Percentiles rank a stretch among this genome's conserved stretches.
Conservation (phyloP, 2,329 filamentous ascomycete species). For the Diaporthe vaccinii region DNA sequence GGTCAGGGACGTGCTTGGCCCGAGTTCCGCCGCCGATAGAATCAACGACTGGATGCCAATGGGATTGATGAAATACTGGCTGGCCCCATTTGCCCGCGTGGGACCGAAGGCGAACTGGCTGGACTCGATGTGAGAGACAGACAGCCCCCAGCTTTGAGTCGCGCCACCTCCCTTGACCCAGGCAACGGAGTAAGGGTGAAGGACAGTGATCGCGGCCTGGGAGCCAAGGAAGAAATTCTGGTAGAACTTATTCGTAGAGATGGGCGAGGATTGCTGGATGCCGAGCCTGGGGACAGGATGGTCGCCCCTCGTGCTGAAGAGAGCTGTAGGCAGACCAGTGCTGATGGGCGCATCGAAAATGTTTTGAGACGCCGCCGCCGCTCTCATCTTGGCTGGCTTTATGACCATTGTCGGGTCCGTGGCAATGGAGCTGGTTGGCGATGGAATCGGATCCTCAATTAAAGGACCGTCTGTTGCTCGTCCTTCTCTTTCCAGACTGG, state of each 20-base stretch:
- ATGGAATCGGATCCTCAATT: conserved; percentile 42
- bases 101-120: conserved; percentile 77
- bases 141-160: conserved; percentile 80
- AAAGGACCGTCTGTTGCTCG: conserved; percentile 45
- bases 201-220: conserved; percentile 78
- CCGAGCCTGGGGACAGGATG: conserved; percentile 71
- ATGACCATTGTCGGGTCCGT: conserved; percentile 42
- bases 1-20: conserved; percentile 68
- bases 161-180: conserved; percentile 76
- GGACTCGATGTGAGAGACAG: conserved; percentile 80
- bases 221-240: conserved; percentile 83
- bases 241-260: conserved; percentile 86
- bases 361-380: conserved; percentile 52
- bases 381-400: conserved; percentile 40
- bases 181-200: conserved; percentile 79
- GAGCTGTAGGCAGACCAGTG: conserved; percentile 62
- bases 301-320: conserved; percentile 62
- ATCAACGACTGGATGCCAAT: conserved; percentile 85
- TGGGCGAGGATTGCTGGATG: conserved; percentile 61
- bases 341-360: conserved; percentile 70
- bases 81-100: conserved; percentile 68
- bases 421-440: conserved; percentile 34
- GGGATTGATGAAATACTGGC: conserved; percentile 83
- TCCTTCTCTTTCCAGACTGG: conserved; percentile 48
- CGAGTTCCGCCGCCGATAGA: conserved; percentile 83